Conservation (phyloP, 192 early-diverging fungal species). For the Pilobolus umbonatus region DNA sequence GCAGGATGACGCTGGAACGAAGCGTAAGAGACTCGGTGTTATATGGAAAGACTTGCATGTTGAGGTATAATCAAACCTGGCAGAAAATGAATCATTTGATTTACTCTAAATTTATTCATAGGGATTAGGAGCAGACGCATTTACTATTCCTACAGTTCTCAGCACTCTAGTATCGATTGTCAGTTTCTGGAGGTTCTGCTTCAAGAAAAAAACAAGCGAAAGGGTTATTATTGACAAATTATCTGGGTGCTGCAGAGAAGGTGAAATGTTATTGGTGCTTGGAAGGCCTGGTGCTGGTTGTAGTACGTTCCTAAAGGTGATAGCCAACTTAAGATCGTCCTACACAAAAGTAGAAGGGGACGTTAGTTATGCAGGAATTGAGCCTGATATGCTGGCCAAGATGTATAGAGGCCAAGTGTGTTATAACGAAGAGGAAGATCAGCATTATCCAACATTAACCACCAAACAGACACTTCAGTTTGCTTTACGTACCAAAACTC, state of each 20-base stretch:
- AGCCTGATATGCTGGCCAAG: conserved; percentile 48
- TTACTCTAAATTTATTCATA: conserved; percentile 1
- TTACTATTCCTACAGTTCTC: conserved; percentile 23
- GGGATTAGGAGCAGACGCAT: conserved; percentile 30
- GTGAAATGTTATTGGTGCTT: conserved; percentile 67
- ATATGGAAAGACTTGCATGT: conserved; percentile 31
- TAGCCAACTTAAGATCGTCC: conserved; percentile 51
- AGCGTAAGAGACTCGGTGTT: conserved; percentile 22
- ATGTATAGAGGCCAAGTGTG: conserved; percentile 67
- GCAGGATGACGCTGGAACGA: conserved; percentile 5
- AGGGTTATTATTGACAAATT: conserved; percentile 52
- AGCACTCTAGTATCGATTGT: not conserved
- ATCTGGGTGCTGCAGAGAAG: conserved; percentile 64
- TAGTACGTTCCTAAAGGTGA: conserved; percentile 54
- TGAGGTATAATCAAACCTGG: not conserved
- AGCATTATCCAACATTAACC: conserved; percentile 72
- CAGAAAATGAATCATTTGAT: not conserved
- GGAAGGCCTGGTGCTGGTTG: conserved; percentile 69
- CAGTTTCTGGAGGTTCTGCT: not conserved
- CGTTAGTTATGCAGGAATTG: conserved; percentile 67
- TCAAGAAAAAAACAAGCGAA: not conserved
- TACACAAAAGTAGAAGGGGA: conserved; percentile 49
- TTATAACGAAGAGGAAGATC: conserved; percentile 79
- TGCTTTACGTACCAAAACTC: conserved; percentile 70
- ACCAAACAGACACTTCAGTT: conserved; percentile 74